Evolutionary conservation across 345 rosid genomes (phyloP), one percentile per base, ranked within the genome.

Genomic region (Crucihimalaya himalaica): DNA sequence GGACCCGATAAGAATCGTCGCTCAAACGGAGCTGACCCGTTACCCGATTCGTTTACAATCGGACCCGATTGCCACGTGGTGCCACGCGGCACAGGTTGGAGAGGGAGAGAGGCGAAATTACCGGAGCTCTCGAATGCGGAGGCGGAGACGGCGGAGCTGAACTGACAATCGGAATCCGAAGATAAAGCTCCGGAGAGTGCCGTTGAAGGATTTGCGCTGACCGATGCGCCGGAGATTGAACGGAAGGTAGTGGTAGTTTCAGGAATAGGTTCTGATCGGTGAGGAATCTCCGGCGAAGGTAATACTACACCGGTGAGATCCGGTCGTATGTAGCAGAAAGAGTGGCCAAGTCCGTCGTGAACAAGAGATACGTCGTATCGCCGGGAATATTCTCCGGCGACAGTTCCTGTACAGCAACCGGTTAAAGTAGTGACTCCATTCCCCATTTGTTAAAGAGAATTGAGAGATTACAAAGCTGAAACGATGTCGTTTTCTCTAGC

Each of bases 121-220:
- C 82, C 86, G n/a, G 98, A 89, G 87, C 98, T 89, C 79, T 89
- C 96, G 57, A 91, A 91, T 16, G 94, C 87, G 56, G 97, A 83
- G 37, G 95, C 82, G 12, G 83, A 83, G 63, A 74, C 62, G 51
- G 82, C 71, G 72, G 81, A 78, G 72, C 69, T 83, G 64, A 79
- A 80, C 25, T 72, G 74, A 53, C 18, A 53, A 14, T 63, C 70
- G 0, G 43, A 32, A 3, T 76, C 80, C 6, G 71, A 46, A 4
- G 75, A 18, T 0, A n/a, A 6, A 14, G 80, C 23, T 28, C 76
- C 76, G 45, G 72, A 68, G 66, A 78, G 90, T 4, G 90, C 87
- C 2, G 97, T 84, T 0, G 97, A 92, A 7, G 90, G 78, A 81
- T 95, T 95, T 63, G 99, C 97, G 62, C 99, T 85, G 57, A 92